Percentiles rank a stretch among this genome's conserved stretches.
phyloP scores from a whole-genome alignment of 2,329 filamentous ascomycete genomes.

The Alternaria solani region DNA sequence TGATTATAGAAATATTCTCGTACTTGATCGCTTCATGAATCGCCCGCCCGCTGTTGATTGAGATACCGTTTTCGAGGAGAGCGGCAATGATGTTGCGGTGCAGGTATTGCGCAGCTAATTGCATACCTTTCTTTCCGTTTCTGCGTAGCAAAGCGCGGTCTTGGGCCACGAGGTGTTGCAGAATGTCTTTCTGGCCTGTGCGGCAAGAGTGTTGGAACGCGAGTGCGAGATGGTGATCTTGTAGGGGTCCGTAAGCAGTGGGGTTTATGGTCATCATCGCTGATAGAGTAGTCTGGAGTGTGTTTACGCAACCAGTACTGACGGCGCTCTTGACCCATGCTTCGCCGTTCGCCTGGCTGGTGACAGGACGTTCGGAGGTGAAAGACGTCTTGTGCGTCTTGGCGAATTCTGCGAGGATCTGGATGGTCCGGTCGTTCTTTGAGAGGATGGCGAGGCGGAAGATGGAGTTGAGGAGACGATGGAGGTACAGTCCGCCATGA shows the following conservation, averaged over 20 bases:
- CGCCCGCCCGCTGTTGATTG: neutral
- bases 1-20: neutral
- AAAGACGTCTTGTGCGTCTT: neutral
- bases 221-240: neutral
- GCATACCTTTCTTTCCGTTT: neutral
- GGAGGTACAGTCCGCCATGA: neutral
- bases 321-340: neutral
- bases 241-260: rapidly evolving
- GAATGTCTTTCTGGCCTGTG: neutral
- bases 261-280: neutral
- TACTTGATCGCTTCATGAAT: neutral
- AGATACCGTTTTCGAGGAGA: neutral
- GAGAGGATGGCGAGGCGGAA: neutral
- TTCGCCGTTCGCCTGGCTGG: too few species aligned
- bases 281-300: neutral
- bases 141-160: neutral
- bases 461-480: neutral
- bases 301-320: neutral
- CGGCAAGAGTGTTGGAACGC: neutral
- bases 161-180: neutral
- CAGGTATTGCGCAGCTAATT: neutral
- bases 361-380: neutral
- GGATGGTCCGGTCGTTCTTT: neutral
- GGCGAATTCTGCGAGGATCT: neutral
- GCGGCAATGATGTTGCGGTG: neutral